phyloP scores from a whole-genome alignment of 441 rosid genomes.

The Syzygium syzygioides region DNA sequence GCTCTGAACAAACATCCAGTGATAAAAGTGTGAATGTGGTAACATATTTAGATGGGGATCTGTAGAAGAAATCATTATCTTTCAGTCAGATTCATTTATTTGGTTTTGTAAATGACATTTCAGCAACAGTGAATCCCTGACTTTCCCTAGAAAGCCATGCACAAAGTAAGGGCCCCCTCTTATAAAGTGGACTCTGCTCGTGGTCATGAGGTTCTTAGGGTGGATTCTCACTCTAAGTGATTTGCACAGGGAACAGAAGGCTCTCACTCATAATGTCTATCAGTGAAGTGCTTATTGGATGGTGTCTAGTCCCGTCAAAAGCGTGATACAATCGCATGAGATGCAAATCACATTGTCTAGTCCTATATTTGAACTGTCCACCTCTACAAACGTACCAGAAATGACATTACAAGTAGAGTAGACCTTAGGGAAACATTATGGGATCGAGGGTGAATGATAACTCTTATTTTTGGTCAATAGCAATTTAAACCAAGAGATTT shows the following conservation, averaged over 20 bases:
- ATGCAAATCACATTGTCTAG: background rate
- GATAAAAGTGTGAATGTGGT: background rate
- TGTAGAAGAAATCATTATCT: background rate
- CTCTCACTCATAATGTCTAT: background rate
- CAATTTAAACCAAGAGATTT: conserved; percentile 2
- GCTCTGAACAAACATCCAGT: background rate
- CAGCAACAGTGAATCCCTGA: background rate
- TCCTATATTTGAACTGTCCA: background rate
- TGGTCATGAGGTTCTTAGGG: background rate
- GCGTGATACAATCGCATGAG: background rate
- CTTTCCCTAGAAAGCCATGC: background rate
- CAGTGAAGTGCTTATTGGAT: background rate
- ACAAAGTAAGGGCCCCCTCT: background rate
- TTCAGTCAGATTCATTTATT: background rate
- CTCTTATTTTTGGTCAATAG: background rate
- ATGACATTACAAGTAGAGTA: background rate
- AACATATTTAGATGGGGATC: background rate
- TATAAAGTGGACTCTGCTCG: background rate
- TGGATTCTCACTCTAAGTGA: background rate
- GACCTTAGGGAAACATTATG: background rate
- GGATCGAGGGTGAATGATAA: background rate
- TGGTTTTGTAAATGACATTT: background rate
- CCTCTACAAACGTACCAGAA: background rate
- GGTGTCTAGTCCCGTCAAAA: background rate
- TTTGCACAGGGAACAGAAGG: background rate